A percentile compares a stretch with the other conserved stretches of the same genome.
Evolutionary conservation across 768 basidiomycete genomes (phyloP).

Genomic region (Lentinula guzmanii): DNA sequence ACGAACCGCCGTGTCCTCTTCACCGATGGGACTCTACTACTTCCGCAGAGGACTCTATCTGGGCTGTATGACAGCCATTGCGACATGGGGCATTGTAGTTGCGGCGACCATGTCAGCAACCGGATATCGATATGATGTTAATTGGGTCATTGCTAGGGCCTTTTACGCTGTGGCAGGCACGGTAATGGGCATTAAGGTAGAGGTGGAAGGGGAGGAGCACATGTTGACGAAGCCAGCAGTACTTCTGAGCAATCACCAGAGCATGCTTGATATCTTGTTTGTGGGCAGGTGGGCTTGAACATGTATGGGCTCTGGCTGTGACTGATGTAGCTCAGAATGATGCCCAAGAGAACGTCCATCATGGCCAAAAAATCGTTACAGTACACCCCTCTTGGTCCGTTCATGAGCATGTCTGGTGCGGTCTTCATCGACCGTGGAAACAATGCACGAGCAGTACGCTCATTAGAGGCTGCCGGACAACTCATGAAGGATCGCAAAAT

Average conservation of each 20-base stretch:
- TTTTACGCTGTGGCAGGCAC: slow-evolving; percentile 71
- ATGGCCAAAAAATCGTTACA: slow-evolving; percentile 91
- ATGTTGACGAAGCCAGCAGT: slow-evolving; percentile 58
- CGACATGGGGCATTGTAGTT: slow-evolving; percentile 65
- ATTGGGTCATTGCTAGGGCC: slow-evolving; percentile 74
- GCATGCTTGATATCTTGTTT: slow-evolving; percentile 81
- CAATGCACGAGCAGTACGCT: slow-evolving; percentile 63
- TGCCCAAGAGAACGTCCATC: slow-evolving; percentile 79
- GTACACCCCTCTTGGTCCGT: slow-evolving; percentile 86
- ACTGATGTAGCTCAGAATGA: slow-evolving; percentile 42
- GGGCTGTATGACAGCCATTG: slow-evolving; percentile 62
- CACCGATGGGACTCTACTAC: slow-evolving; percentile 62
- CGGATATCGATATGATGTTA: slow-evolving; percentile 73
- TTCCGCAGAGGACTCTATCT: slow-evolving; percentile 69
- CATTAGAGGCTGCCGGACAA: slow-evolving; percentile 71
- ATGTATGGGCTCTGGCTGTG: slow-evolving; percentile 4
- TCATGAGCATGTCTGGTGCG: slow-evolving; percentile 83
- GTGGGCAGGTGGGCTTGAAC: slow-evolving; percentile 59
- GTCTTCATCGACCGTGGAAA: slow-evolving; percentile 91
- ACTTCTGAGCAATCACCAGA: slow-evolving; percentile 88
- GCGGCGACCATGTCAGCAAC: slow-evolving; percentile 60
- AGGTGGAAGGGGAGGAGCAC: slow-evolving; percentile 85
- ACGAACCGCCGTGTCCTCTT: slow-evolving; percentile 49
- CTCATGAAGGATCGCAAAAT: slow-evolving; percentile 65
- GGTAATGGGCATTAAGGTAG: slow-evolving; percentile 59